These are phyloP conservation scores for Leishmania major DNA, from an alignment of 208 protist species.

Conservation along the genomic window DNA sequence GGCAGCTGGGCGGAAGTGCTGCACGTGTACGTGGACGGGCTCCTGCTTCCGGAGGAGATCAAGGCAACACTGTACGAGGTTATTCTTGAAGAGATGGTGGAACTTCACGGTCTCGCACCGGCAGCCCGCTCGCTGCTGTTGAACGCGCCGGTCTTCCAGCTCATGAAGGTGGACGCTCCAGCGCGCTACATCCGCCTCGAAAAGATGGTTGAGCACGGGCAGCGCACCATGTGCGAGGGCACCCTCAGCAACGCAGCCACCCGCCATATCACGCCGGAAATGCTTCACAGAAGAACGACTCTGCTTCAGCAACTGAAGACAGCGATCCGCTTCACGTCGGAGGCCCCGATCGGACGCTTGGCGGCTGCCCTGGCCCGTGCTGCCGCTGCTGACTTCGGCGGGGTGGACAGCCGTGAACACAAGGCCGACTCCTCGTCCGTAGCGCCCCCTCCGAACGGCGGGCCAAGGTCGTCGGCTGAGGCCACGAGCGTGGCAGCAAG, in stretches of 20 bases:
- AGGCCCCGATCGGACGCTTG: conserved; percentile 54
- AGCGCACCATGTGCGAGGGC: conserved; percentile 19
- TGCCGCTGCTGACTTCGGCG: background rate
- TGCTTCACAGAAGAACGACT: conserved; percentile 39
- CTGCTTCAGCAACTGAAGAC: conserved; percentile 53
- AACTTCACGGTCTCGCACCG: conserved; percentile 58
- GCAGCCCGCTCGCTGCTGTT: conserved; percentile 74
- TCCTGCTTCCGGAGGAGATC: conserved; percentile 73
- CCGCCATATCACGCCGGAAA: conserved; percentile 33
- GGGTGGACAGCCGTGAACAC: background rate
- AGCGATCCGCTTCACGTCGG: conserved; percentile 50
- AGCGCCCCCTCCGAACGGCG: background rate
- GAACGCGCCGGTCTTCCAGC: conserved; percentile 71
- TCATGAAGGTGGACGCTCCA: conserved; percentile 49
- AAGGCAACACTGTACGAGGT: conserved; percentile 72
- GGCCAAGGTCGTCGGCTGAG: background rate
- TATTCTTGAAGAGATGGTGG: conserved; percentile 82
- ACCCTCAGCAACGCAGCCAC: background rate
- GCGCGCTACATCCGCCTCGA: conserved; percentile 72
- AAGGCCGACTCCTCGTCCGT: background rate
- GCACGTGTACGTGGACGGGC: conserved; percentile 56
- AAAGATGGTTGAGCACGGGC: conserved; percentile 48
- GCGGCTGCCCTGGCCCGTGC: conserved; percentile 42
- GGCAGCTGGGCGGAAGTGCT: conserved; percentile 81
- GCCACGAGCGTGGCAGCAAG: background rate